Evolutionary conservation across 306 rosid species (phyloP).

Genomic region (Ormosia semicastrata): DNA sequence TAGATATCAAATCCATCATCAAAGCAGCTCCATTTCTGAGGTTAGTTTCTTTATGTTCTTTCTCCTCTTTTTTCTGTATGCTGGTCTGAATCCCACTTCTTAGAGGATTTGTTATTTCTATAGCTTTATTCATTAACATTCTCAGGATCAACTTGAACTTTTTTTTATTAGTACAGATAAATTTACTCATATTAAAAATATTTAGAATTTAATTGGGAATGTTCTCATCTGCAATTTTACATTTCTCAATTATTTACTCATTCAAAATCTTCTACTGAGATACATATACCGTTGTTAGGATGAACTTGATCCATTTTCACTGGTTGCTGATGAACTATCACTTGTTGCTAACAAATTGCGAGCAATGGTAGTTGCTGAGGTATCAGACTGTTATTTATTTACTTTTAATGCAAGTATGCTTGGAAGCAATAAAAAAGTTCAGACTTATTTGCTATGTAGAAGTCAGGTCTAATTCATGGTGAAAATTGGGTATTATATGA

Average conservation of each 20-base stretch:
- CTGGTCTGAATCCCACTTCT: neutral
- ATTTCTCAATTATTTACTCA: neutral
- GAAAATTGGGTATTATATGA: neutral
- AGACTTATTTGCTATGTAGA: neutral
- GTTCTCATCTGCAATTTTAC: neutral
- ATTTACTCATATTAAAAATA: neutral
- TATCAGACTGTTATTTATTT: slow-evolving; percentile 22
- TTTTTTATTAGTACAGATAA: neutral
- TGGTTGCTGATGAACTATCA: slow-evolving; percentile 73
- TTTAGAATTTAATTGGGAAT: neutral
- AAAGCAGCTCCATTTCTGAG: slow-evolving; percentile 57
- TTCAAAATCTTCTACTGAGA: neutral
- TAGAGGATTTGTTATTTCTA: neutral
- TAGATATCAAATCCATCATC: slow-evolving; percentile 55
- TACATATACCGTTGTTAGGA: slow-evolving; percentile 43
- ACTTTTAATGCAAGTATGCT: neutral
- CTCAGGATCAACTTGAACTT: neutral
- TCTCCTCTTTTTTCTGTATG: neutral
- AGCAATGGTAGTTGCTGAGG: slow-evolving; percentile 69
- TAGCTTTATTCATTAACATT: neutral
- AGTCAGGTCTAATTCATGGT: neutral
- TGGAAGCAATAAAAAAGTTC: neutral
- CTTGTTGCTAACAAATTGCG: slow-evolving; percentile 59
- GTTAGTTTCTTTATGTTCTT: slow-evolving; percentile 27
- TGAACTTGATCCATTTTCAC: slow-evolving; percentile 66